Evolutionary conservation across 2,329 filamentous ascomycete genomes (phyloP).

Genomic region (Mycosphaerella sp.): DNA sequence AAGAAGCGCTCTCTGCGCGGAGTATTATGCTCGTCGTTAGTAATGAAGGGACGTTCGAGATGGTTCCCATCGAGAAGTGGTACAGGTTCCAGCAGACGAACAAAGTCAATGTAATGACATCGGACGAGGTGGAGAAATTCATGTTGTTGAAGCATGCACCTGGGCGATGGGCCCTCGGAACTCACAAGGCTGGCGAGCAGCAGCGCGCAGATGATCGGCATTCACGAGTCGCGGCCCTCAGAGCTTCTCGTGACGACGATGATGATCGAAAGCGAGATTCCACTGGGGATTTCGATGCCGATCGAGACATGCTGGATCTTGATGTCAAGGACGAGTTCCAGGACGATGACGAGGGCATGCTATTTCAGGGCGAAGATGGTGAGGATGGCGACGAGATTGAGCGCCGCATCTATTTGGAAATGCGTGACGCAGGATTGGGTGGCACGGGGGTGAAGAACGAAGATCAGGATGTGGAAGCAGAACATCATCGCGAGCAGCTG

Average conservation of each 20-base stretch:
- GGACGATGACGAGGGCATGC: conserved; percentile 75
- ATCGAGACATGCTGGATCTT: conserved; percentile 61
- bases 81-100: conserved; percentile 75
- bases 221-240: conserved; percentile 41
- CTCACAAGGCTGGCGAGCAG: conserved; percentile 43
- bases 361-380: conserved; percentile 78
- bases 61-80: conserved; percentile 93
- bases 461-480: conserved; percentile 45
- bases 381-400: conserved; percentile 59
- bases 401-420: conserved; percentile 63
- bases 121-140: conserved; percentile 77
- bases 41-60: conserved; percentile 61
- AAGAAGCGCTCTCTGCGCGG: conserved; percentile 74
- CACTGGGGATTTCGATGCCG: conserved; percentile 45
- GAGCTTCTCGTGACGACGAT: conserved; percentile 30
- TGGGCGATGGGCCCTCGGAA: conserved; percentile 72
- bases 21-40: conserved; percentile 75
- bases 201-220: conserved; percentile 18
- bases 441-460: conserved; percentile 45
- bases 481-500: conserved; percentile 58
- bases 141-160: conserved; percentile 73
- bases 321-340: conserved; percentile 67
- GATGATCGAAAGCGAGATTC: conserved; percentile 37
- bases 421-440: conserved; percentile 82
- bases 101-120: conserved; percentile 58